Conservation (phyloP, 306 rosid species). For the Notholithocarpus densiflorus region DNA sequence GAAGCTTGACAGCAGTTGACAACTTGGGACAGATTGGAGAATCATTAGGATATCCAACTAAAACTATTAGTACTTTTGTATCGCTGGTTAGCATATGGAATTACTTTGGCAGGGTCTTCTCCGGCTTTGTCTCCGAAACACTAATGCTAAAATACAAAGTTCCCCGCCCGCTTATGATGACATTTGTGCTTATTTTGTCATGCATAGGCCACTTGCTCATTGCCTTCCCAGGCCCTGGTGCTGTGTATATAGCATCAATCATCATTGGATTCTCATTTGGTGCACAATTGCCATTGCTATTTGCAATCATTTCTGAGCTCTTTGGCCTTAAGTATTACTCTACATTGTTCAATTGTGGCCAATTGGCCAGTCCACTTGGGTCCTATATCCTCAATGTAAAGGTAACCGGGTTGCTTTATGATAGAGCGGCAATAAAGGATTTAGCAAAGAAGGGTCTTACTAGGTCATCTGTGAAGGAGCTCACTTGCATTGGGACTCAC, state of each 20-base stretch:
- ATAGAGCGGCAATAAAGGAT: conserved; percentile 31
- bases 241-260: conserved; percentile 41
- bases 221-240: conserved; percentile 43
- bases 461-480: conserved; percentile 33
- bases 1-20: conserved; percentile 47
- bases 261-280: conserved; percentile 50
- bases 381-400: conserved; percentile 42
- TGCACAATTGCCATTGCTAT: conserved; percentile 45
- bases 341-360: conserved; percentile 51
- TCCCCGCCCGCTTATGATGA: conserved; percentile 45
- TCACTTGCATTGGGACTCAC: conserved; percentile 27
- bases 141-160: conserved; percentile 28
- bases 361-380: conserved; percentile 47
- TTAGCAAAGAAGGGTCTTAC: conserved; percentile 23
- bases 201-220: conserved; percentile 34
- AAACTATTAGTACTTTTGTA: conserved; percentile 28
- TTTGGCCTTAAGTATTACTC: conserved; percentile 51
- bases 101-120: conserved; percentile 46
- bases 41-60: conserved; percentile 34
- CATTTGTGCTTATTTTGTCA: conserved; percentile 37
- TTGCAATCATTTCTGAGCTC: conserved; percentile 50
- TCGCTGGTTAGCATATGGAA: conserved; percentile 54
- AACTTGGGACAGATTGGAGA: conserved; percentile 57
- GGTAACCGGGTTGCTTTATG: conserved; percentile 39
- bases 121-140: conserved; percentile 45